These are phyloP conservation scores for Prunus yedoensis DNA, from an alignment of 331 rosid genomes.

Conservation along the genomic window DNA sequence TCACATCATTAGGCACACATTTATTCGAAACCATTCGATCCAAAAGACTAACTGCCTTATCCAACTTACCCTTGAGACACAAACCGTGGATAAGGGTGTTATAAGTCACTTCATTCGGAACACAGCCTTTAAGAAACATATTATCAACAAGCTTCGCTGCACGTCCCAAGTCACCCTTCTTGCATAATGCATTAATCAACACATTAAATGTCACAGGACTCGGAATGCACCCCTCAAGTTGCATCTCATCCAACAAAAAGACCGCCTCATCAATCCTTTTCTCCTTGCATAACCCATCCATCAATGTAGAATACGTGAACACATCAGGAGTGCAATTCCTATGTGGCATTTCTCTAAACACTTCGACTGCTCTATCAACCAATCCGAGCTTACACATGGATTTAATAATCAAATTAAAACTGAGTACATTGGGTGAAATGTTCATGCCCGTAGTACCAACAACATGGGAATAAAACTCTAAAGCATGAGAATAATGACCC, in stretches of 20 bases:
- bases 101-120: constrained; percentile 80
- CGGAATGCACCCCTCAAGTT: constrained; percentile 68
- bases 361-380: constrained; percentile 70
- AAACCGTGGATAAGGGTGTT: constrained; percentile 80
- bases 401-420: constrained; percentile 79
- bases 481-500: constrained; percentile 48
- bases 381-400: constrained; percentile 74
- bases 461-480: constrained; percentile 56
- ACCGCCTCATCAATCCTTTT: constrained; percentile 76
- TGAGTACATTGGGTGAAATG: constrained; percentile 67
- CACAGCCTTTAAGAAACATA: constrained; percentile 90
- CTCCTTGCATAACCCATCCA: constrained; percentile 86
- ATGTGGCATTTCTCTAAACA: constrained; percentile 67
- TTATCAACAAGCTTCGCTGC: constrained; percentile 83
- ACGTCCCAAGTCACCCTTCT: constrained; percentile 70
- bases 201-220: constrained; percentile 68
- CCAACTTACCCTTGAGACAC: constrained; percentile 84
- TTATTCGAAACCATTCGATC: constrained; percentile 63
- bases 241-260: constrained; percentile 82
- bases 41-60: constrained; percentile 73
- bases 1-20: constrained; percentile 80
- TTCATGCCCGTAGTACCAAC: constrained; percentile 25
- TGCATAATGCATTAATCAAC: constrained; percentile 77
- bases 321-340: constrained; percentile 62
- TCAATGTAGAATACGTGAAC: constrained; percentile 74